A percentile compares a stretch with the other conserved stretches of the same genome.
phyloP scores from a whole-genome alignment of 2,329 filamentous ascomycete species.

The Magnaporthales sp. region DNA sequence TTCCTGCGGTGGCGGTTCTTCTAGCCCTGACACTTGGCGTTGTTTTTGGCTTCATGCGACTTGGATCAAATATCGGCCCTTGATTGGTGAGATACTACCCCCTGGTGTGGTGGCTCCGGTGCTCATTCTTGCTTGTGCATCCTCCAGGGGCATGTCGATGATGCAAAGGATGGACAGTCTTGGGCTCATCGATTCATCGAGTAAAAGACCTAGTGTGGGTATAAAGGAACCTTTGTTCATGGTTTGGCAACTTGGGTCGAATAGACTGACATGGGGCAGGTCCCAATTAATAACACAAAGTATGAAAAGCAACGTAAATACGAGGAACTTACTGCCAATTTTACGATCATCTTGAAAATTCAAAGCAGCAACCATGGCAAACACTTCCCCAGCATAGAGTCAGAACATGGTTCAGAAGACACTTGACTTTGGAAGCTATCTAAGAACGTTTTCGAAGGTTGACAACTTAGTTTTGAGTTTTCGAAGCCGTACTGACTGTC shows the following conservation, averaged over 20 bases:
- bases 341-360: too few species aligned
- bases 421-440: neutral
- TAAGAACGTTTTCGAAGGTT: neutral
- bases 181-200: too few species aligned
- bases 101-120: neutral
- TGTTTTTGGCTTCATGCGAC: neutral
- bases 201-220: too few species aligned
- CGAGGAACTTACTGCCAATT: too few species aligned
- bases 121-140: neutral
- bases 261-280: neutral
- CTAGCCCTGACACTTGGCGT: neutral
- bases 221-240: neutral
- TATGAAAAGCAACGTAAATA: neutral
- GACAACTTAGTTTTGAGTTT: neutral
- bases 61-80: neutral
- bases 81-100: neutral
- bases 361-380: too few species aligned
- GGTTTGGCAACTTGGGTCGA: neutral
- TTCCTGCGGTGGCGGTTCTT: neutral
- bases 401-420: neutral
- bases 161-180: neutral
- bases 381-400: neutral
- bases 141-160: neutral
- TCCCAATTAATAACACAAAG: neutral
- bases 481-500: neutral